Evolutionary conservation across 129 eudicot genomes (phyloP), one percentile per base, ranked within the genome.

Genomic region (Tanacetum coccineum): DNA sequence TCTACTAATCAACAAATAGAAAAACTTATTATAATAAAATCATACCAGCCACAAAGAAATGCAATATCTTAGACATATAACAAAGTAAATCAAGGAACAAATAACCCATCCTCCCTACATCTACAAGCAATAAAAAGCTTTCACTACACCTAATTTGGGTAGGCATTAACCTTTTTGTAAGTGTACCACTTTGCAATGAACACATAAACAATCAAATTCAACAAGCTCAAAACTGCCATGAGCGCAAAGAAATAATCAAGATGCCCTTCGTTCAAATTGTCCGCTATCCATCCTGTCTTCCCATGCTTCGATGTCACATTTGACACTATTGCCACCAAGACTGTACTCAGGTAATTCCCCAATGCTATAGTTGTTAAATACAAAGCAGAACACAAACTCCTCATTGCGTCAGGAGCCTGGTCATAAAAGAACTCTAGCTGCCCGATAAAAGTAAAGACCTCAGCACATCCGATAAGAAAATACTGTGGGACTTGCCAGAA

Each of bases 401-500:
- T 77, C 95, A 87, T 87, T 0, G 85, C 85, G 51, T 87, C 95
- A 1, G 95, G 95, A 5, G 95, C 89, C 73, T 87, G 90, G 42
- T 84, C 90, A 54, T 87, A 84, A 70, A 84, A 87, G 66, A 87
- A 87, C 76, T 87, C 90, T 18, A 84, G 21, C 59, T 84, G 90
- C 3, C 90, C 95, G 0, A 87, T 77, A 22, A 84, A 84, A 13
- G 85, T 83, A 50, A 87, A 87, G 1, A 87, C 92, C 76, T 89
- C 96, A 0, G 96, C 96, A 39, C 92, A 85, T 10, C 96, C 96
- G 11, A 88, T 60, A 32, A 88, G 57, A 63, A 88, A 85, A 48
- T 85, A 88, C 59, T 88, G 96, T 0, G 96, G 96, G 13, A 85
- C 87, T 42, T 88, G 92, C 96, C 96, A 88, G 62, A 88, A 88